Conservation (phyloP, 1,284 basidiomycete species). For the Austroboletus novae-zelandiae region DNA sequence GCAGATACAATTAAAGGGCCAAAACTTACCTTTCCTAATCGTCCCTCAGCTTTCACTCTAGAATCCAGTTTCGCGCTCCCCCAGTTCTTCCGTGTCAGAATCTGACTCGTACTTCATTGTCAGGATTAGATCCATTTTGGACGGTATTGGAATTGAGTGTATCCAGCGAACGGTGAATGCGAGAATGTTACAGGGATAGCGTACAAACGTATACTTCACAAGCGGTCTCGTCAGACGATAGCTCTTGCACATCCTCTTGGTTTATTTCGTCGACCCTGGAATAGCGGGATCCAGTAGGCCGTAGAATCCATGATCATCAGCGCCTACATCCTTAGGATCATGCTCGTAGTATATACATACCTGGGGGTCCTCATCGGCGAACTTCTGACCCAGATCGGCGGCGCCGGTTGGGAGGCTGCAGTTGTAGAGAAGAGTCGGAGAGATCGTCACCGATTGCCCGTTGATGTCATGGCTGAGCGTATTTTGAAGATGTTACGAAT, state of each 20-base stretch:
- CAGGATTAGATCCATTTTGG: not conserved
- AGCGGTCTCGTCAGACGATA: not conserved
- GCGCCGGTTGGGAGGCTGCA: not conserved
- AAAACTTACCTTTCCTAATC: too few relatives aligned
- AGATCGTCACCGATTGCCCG: not conserved
- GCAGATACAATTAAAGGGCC: too few relatives aligned
- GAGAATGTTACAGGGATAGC: not conserved
- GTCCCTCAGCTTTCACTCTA: too few relatives aligned
- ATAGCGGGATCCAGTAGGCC: not conserved
- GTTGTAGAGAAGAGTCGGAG: not conserved
- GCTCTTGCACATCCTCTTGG: not conserved
- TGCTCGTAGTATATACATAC: not conserved
- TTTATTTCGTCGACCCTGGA: not conserved
- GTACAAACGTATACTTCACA: not conserved
- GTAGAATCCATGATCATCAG: not conserved
- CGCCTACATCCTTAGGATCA: not conserved
- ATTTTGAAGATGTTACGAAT: too few relatives aligned
- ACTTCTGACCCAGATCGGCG: not conserved
- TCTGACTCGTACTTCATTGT: not conserved
- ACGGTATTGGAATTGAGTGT: not conserved
- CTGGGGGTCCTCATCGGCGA: not conserved
- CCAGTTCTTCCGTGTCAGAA: too few relatives aligned
- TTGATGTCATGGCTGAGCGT: too few relatives aligned
- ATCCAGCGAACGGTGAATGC: not conserved
- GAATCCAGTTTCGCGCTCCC: too few relatives aligned